Evolutionary conservation across 2,329 filamentous ascomycete genomes (phyloP).

Genomic region (Venturiaceae sp.): DNA sequence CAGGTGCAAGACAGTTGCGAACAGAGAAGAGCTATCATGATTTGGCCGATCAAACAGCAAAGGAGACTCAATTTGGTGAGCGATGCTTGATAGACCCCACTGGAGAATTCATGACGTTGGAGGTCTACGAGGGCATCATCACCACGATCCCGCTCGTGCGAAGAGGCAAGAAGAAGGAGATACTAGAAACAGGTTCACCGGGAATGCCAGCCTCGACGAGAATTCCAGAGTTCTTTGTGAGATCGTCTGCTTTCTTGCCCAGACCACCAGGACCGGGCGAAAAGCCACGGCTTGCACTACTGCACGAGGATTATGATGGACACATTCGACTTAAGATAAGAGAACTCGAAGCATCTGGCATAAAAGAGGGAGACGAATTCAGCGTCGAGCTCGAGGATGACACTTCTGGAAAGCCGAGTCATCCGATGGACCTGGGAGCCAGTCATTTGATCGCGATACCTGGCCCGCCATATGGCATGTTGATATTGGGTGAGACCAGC

Average conservation of each 20-base stretch:
- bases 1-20: slow-evolving; percentile 39
- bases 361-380: slow-evolving; percentile 33
- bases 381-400: slow-evolving; percentile 44
- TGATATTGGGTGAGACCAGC: slow-evolving; percentile 50
- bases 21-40: slow-evolving; percentile 52
- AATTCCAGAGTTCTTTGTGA: slow-evolving; percentile 57
- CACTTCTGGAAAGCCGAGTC: slow-evolving; percentile 37
- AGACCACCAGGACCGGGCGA: slow-evolving; percentile 21
- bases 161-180: slow-evolving; percentile 39
- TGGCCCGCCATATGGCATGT: slow-evolving; percentile 40
- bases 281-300: slow-evolving; percentile 51
- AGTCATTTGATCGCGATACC: slow-evolving; percentile 54
- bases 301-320: slow-evolving; percentile 54
- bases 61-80: slow-evolving; percentile 75
- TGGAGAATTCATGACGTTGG: slow-evolving; percentile 55
- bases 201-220: slow-evolving; percentile 52
- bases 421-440: slow-evolving; percentile 41
- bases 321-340: slow-evolving; percentile 45
- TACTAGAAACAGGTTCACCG: slow-evolving; percentile 40
- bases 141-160: slow-evolving; percentile 53
- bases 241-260: slow-evolving; percentile 57
- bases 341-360: slow-evolving; percentile 38
- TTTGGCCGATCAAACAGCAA: slow-evolving; percentile 48
- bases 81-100: slow-evolving; percentile 77
- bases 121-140: slow-evolving; percentile 59